Base-by-base conservation (phyloP, 306 rosid genomes). In the Amphicarpaea edgeworthii region DNA sequence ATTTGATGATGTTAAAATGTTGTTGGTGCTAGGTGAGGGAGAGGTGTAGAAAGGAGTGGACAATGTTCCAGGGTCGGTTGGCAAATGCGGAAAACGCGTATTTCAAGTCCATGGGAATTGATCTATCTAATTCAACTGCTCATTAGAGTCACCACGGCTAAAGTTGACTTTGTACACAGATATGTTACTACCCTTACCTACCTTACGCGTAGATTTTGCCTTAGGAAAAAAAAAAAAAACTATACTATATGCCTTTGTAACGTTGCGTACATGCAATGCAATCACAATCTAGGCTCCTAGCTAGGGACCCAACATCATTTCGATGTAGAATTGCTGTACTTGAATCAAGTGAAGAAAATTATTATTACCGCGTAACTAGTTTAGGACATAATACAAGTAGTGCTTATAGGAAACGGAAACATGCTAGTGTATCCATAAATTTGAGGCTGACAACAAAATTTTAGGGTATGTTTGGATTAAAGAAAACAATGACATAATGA, bases 31-130 rank as follows among this genome's bases (percentile, higher is more conserved):
- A 95, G 98, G 98, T 95, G 49, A 90, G 97, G 77, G 98, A 95
- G 65, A 86, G 99, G 82, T 95, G 97, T 80, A 85, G 79, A 57
- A 95, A 85, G 84, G 99, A 95, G 81, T 95, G 97, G 99, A 87
- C 97, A 0, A 92, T 96, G 96, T 96, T 96, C 62, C 97, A 89
- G 79, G 77, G 75, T 82, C 89, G 98, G 50, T 47, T 96, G 37
- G 78, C 97, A 9, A 81, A 61, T 62, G 97, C 99, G 10, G 98
- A 96, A 78, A 78, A 64, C 34, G 86, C 77, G 0, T 96, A 96
- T 77, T 92, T 73, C 83, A 88, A 79, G 55, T 77, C 87, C 40
- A 37, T 72, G n/a, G 88, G 81, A 69, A 38, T 78, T 42, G 83
- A 73, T 77, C 64, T 73, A 41, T 80, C 88, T 72, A 80, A 84